These are phyloP conservation scores for Staphylotrichum longicolle DNA, from an alignment of 495 filamentous ascomycete genomes.

Conservation along the genomic window DNA sequence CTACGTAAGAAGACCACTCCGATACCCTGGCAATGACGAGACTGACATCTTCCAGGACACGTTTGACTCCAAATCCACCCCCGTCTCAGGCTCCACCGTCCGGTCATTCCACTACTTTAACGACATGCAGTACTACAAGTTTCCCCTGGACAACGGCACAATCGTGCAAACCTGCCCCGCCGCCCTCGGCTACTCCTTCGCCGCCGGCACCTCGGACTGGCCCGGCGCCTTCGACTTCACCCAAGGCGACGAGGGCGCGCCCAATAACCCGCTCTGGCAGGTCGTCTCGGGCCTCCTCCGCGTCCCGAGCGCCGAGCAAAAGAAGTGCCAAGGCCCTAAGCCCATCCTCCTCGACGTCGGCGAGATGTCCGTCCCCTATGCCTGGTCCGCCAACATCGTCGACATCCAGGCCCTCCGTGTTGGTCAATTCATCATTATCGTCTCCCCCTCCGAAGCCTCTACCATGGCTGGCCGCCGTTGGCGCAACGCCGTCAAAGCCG, in stretches of 20 bases:
- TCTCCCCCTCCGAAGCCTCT: conserved; percentile 83
- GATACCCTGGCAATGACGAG: background rate
- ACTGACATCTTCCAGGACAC: conserved; percentile 33
- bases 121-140: conserved; percentile 59
- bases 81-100: conserved; percentile 52
- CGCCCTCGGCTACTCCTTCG: conserved; percentile 90
- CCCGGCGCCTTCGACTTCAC: conserved; percentile 93
- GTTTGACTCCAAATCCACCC: conserved; percentile 43
- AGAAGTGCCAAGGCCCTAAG: conserved; percentile 77
- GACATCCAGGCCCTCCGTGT: conserved; percentile 89
- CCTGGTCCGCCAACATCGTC: conserved; percentile 88
- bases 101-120: conserved; percentile 66
- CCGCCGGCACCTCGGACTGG: conserved; percentile 88
- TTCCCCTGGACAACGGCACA: conserved; percentile 73
- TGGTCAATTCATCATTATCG: conserved; percentile 82
- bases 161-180: conserved; percentile 78
- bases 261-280: conserved; percentile 77
- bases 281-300: conserved; percentile 71
- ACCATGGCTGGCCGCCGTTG: conserved; percentile 95
- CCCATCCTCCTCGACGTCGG: conserved; percentile 89
- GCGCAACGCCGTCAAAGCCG: conserved; percentile 68
- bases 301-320: conserved; percentile 67
- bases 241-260: conserved; percentile 70
- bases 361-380: conserved; percentile 71
- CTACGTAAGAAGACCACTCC: conserved; percentile 45